A percentile compares a stretch with the other conserved stretches of the same genome.
phyloP scores from a whole-genome alignment of 495 filamentous ascomycete genomes.

The Neurospora sp. region DNA sequence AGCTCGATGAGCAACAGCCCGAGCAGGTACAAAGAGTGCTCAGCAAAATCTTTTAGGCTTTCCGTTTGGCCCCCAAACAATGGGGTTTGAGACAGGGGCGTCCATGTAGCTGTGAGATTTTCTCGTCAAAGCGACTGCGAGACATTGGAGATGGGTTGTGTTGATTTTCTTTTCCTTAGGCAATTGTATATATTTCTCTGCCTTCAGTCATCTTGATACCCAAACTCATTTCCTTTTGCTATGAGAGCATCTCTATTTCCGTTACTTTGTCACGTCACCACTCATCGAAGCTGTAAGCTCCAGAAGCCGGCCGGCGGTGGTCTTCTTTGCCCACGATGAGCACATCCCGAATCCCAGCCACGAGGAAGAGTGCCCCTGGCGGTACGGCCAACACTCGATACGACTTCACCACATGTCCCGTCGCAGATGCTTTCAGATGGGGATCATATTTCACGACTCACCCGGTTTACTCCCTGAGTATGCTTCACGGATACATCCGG shows the following conservation, averaged over 20 bases:
- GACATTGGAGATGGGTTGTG: neutral
- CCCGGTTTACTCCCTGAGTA: neutral
- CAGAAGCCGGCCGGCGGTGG: neutral
- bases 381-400: neutral
- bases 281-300: neutral
- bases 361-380: neutral
- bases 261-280: neutral
- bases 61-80: neutral
- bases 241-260: neutral
- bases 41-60: constrained; percentile 64
- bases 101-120: neutral
- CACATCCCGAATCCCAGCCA: neutral
- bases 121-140: neutral
- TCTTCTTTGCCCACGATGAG: neutral
- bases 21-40: constrained; percentile 69
- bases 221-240: neutral
- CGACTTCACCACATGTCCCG: neutral
- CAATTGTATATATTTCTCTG: neutral
- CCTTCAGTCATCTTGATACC: neutral
- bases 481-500: neutral
- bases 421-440: neutral
- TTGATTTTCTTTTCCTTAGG: neutral
- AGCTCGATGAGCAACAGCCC: constrained; percentile 39
- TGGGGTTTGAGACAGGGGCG: neutral
- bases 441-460: neutral